Conservation (phyloP, 495 filamentous ascomycete species). For the Podospora pseudocomata region DNA sequence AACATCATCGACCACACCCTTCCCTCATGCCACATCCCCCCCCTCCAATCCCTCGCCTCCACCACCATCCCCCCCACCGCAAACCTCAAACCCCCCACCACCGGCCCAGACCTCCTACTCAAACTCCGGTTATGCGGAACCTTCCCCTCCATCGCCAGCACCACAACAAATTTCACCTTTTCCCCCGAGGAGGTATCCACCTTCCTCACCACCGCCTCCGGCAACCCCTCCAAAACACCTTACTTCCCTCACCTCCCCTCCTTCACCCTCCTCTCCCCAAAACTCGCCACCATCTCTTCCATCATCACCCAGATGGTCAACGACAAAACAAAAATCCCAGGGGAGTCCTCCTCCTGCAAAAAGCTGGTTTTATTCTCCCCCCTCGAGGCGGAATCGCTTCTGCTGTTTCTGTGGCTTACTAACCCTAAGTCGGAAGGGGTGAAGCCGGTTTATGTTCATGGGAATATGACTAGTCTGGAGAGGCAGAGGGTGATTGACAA, state of each 20-base stretch:
- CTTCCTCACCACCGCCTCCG: slow-evolving; percentile 9
- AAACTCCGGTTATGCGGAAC: slow-evolving; percentile 26
- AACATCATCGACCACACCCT: slow-evolving; percentile 26
- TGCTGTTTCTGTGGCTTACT: slow-evolving; percentile 21
- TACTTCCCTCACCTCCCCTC: slow-evolving; percentile 16
- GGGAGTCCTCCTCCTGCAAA: slow-evolving; percentile 15
- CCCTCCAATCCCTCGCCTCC: slow-evolving; percentile 8
- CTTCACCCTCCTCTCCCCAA: slow-evolving; percentile 21
- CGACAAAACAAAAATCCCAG: slow-evolving; percentile 15
- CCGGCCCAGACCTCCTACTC: slow-evolving; percentile 11
- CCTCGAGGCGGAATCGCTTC: slow-evolving; percentile 23
- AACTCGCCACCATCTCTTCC: slow-evolving; percentile 15
- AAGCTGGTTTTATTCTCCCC: slow-evolving; percentile 28
- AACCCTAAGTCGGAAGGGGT: background rate
- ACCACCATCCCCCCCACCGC: background rate
- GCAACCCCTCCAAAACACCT: slow-evolving; percentile 10
- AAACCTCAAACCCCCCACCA: background rate
- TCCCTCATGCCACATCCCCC: slow-evolving; percentile 7
- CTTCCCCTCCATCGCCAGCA: slow-evolving; percentile 21
- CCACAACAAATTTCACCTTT: slow-evolving; percentile 19
- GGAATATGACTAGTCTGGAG: background rate
- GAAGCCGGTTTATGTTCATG: slow-evolving; percentile 17
- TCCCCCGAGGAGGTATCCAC: slow-evolving; percentile 8
- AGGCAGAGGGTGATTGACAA: slow-evolving; percentile 14
- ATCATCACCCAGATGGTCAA: slow-evolving; percentile 16